Percentiles rank a stretch among this genome's conserved stretches.
Evolutionary conservation across 306 rosid species (phyloP).

Genomic region (Vigna unguiculata): DNA sequence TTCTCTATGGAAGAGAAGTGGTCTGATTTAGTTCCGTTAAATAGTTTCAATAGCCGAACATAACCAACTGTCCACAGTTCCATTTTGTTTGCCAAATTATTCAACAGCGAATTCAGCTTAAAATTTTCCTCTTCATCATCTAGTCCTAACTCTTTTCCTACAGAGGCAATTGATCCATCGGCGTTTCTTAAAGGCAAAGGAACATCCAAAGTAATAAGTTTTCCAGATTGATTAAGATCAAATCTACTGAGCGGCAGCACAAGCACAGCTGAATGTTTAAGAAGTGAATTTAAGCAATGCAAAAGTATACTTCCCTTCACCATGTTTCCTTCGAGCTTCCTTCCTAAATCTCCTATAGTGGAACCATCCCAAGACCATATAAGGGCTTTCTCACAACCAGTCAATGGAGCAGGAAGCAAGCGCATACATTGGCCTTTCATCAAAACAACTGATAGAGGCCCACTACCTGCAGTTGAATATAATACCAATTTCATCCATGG

Average conservation of each 20-base stretch:
- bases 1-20: constrained; percentile 60
- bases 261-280: constrained; percentile 82
- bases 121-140: constrained; percentile 63
- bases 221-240: constrained; percentile 81
- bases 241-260: constrained; percentile 86
- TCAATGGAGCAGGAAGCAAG: constrained; percentile 94
- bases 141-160: constrained; percentile 77
- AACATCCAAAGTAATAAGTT: constrained; percentile 75
- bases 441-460: constrained; percentile 89
- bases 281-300: constrained; percentile 91
- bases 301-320: constrained; percentile 85
- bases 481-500: constrained; percentile 99
- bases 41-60: constrained; percentile 78
- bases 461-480: constrained; percentile 77
- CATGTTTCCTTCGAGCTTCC: constrained; percentile 81
- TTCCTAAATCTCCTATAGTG: constrained; percentile 84
- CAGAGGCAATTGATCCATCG: constrained; percentile 69
- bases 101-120: constrained; percentile 68
- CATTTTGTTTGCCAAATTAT: constrained; percentile 66
- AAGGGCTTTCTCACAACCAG: constrained; percentile 94
- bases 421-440: constrained; percentile 96
- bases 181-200: constrained; percentile 90
- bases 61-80: constrained; percentile 90
- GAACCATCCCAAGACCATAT: constrained; percentile 98
- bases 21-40: constrained; percentile 59